Base-by-base conservation (phyloP, 345 rosid genomes). In the Sonneratia alba region DNA sequence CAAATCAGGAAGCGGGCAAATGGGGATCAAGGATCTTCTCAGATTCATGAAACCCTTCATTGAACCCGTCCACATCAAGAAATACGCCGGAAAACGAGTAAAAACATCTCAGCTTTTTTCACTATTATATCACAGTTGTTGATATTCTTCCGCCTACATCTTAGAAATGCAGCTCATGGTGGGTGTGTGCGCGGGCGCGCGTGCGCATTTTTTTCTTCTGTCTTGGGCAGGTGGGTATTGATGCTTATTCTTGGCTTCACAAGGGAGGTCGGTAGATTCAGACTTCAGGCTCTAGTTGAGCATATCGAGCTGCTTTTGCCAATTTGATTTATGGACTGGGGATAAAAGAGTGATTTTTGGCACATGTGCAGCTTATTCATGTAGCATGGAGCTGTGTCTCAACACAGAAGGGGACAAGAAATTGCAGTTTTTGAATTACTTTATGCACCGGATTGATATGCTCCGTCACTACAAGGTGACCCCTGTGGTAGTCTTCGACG, bases 371-470 rank as follows among this genome's bases (percentile, higher is more conserved):
- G 97, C 97, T 42, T 93, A 93, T 77, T 91, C 98, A 10, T 91
- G 98, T 78, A 89, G 94, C 75, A 93, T 89, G 98, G 98, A 93
- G 90, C 85, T 93, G 66, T 89, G 94, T 77, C 81, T 93, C 69
- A 79, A 93, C 77, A 77, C 81, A 32, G 79, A 82, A 12, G 80
- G 96, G 65, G 81, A 82, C 42, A 93, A 79, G 81, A 91, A 89
- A 79, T 70, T 77, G 53, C 83, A 85, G 55, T 91, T 85, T 85
- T 74, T 91, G 47, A 86, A 81, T 70, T 93, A 91, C 73, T 91
- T 91, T 67, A 88, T 93, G 97, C 92, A 91, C 81, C 74, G 97
- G 68, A 83, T 93, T 74, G 81, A 83, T 72, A 86, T 93, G 68
- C 90, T 93, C 36, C 87, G 85, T 43, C 85, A 83, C 71, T 79